These are phyloP conservation scores for Mantamonas sphyraenae DNA, from an alignment of 78 protist genomes.

Conservation along the genomic window DNA sequence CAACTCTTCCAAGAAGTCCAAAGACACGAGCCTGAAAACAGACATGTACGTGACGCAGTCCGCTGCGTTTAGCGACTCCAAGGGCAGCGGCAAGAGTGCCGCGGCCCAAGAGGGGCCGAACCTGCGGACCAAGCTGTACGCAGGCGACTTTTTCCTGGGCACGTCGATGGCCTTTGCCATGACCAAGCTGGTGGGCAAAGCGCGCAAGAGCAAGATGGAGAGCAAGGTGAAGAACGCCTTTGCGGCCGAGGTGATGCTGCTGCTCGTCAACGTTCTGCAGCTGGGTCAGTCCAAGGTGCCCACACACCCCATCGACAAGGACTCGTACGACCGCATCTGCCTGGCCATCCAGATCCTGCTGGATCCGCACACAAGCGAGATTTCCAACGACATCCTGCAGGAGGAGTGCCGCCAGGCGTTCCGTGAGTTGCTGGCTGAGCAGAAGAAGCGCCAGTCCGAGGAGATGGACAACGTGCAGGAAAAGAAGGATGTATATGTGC, in stretches of 20 bases:
- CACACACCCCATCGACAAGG: slow-evolving; percentile 38
- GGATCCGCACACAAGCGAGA: slow-evolving; percentile 2
- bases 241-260: slow-evolving; percentile 47
- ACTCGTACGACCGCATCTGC: slow-evolving; percentile 63
- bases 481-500: slow-evolving; percentile 20
- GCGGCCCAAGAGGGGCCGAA: too few species aligned
- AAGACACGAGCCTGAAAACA: too few species aligned
- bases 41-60: slow-evolving; percentile 53
- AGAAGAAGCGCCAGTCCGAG: slow-evolving; percentile 8
- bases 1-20: too few species aligned
- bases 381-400: slow-evolving; percentile 19
- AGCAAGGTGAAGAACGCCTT: slow-evolving; percentile 6
- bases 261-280: slow-evolving; percentile 36
- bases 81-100: too few species aligned
- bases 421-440: slow-evolving; percentile 9
- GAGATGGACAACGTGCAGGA: slow-evolving; percentile 4
- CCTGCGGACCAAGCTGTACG: neutral
- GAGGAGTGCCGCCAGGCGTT: slow-evolving; percentile 52
- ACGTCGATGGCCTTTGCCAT: slow-evolving; percentile 42
- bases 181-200: slow-evolving; percentile 65
- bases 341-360: slow-evolving; percentile 43
- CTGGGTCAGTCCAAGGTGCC: slow-evolving; percentile 29
- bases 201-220: slow-evolving; percentile 7
- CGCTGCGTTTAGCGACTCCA: neutral
- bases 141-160: slow-evolving; percentile 67